Evolutionary conservation across 2,329 filamentous ascomycete species (phyloP).

Genomic region (Aureobasidium subglaciale): DNA sequence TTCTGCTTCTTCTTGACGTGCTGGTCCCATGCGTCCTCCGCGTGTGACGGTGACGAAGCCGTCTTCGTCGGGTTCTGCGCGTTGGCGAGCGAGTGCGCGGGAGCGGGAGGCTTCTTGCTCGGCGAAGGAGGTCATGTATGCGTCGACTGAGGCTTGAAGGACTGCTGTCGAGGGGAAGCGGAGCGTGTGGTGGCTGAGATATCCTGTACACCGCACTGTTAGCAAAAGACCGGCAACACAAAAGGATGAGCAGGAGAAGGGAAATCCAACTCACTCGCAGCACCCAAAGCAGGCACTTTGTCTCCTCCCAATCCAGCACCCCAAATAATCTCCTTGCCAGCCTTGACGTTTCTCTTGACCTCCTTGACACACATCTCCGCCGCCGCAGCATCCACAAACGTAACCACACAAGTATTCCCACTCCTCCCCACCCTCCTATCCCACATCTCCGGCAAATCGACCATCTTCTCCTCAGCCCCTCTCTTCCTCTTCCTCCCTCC

Average conservation of each 20-base stretch:
- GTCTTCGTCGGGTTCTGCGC: constrained; percentile 83
- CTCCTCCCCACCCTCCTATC: constrained; percentile 61
- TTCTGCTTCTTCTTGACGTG: constrained; percentile 63
- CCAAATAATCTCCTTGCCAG: constrained; percentile 57
- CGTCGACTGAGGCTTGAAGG: constrained; percentile 70
- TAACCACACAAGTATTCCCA: constrained; percentile 71
- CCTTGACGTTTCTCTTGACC: constrained; percentile 52
- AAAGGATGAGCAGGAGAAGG: neutral
- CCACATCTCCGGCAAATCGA: constrained; percentile 63
- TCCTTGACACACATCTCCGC: constrained; percentile 71
- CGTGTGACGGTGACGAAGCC: constrained; percentile 89
- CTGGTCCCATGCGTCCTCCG: constrained; percentile 67
- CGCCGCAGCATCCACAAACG: constrained; percentile 77
- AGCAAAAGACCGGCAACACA: neutral
- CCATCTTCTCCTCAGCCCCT: constrained; percentile 36
- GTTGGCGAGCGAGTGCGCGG: constrained; percentile 53
- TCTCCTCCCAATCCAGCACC: constrained; percentile 49
- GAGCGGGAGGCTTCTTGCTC: constrained; percentile 61
- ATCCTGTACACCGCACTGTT: constrained; percentile 37
- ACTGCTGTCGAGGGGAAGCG: constrained; percentile 60
- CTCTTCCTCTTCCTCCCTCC: constrained; percentile 51
- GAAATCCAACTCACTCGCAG: constrained; percentile 24
- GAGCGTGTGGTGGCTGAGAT: constrained; percentile 59
- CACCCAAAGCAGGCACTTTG: constrained; percentile 52
- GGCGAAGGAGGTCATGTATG: constrained; percentile 75